Evolutionary conservation across 306 rosid genomes (phyloP), one percentile per base, ranked within the genome.

Genomic region (Lathyrus oleraceus): DNA sequence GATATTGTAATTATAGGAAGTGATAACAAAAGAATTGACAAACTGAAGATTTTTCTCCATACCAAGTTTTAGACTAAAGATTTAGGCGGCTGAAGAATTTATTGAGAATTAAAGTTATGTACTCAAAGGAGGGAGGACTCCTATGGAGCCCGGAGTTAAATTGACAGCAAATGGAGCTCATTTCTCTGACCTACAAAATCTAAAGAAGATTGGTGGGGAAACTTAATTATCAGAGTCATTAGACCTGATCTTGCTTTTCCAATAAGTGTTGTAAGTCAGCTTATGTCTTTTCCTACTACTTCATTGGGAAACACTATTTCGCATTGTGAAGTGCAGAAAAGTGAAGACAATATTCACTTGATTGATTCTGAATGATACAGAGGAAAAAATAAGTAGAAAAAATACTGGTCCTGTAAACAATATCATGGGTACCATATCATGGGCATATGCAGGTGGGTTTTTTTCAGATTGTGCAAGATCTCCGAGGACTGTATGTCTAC

Each of bases 41-140:
- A 44, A 8, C 10, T 44, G 17, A 27, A 63, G 51, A 65, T 0
- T 0, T 45, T 65, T 27, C 57, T 14, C 3, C 42, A 30, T 5
- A 66, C 59, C 21, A 35, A 48, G 16, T 66, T 66, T 47, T 2
- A 66, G 15, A 65, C 25, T n/a, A 45, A 45, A 65, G 27, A 27
- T 14, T 39, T 65, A 14, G 39, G 53, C 5, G 1, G 3, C 28
- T 9, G 5, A 21, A 38, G 32, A 17, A 39, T 11, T 59, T 30
- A 1, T 39, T 62, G 49, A 11, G 32, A 1, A 62, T 39, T 62
- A 2, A 19, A 38, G 40, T 44, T n/a, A n/a, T 14, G 8, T 17
- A 25, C 9, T 5, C 14, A 52, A 52, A 52, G 30, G 30, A 52
- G 10, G 13, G 9, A 13, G 20, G 4, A 19, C 28, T 17, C 30